phyloP scores from a whole-genome alignment of 768 basidiomycete genomes.

The Boletus tylopilopsis region DNA sequence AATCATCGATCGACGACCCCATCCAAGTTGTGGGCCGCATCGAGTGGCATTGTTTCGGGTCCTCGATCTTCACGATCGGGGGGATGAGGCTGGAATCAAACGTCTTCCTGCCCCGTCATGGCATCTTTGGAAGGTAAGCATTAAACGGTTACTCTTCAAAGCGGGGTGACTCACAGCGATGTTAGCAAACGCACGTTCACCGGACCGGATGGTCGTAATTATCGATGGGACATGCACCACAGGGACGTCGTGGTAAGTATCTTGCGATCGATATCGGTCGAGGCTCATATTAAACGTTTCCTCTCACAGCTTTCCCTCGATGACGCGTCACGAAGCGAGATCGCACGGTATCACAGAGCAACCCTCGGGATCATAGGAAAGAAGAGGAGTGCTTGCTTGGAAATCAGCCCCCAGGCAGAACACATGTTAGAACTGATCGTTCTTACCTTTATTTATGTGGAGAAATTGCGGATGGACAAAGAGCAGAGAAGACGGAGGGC shows the following conservation, averaged over 20 bases:
- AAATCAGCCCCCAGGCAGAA: slow-evolving; percentile 20
- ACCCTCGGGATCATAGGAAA: slow-evolving; percentile 26
- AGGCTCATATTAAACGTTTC: background rate
- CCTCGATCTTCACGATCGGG: slow-evolving; percentile 29
- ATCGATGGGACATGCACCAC: slow-evolving; percentile 28
- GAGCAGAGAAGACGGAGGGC: slow-evolving; percentile 8
- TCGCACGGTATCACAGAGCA: slow-evolving; percentile 21
- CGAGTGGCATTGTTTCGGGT: slow-evolving; percentile 28
- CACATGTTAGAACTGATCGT: slow-evolving; percentile 26
- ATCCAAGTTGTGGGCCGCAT: slow-evolving; percentile 31
- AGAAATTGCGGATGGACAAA: slow-evolving; percentile 28
- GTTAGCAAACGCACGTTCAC: slow-evolving; percentile 27
- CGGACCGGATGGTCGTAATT: slow-evolving; percentile 30
- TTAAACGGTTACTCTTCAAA: background rate
- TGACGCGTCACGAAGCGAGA: slow-evolving; percentile 11
- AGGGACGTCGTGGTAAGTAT: slow-evolving; percentile 12
- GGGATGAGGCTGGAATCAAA: slow-evolving; percentile 24
- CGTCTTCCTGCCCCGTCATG: slow-evolving; percentile 20
- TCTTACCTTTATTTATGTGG: slow-evolving; percentile 30
- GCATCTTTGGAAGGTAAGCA: slow-evolving; percentile 16
- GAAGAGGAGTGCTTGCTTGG: slow-evolving; percentile 17
- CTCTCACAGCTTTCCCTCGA: slow-evolving; percentile 15
- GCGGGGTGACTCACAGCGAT: background rate
- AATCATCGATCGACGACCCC: slow-evolving; percentile 11
- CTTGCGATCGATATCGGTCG: background rate